phyloP scores from a whole-genome alignment of 139 green algal genomes.

The Asterochloris erici region DNA sequence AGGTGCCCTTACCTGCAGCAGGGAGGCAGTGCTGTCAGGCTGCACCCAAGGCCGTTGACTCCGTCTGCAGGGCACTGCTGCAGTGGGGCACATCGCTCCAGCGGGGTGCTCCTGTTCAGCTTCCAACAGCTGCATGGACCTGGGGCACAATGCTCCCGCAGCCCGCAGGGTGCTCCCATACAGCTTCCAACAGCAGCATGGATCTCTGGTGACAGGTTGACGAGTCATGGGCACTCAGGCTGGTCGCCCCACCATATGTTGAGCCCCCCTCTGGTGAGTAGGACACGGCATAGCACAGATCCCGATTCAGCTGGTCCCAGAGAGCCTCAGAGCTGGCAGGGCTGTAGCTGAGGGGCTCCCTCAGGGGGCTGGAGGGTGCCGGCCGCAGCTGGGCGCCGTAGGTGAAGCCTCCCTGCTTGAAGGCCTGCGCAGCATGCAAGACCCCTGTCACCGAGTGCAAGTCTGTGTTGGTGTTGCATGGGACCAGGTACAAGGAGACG shows the following conservation, averaged over 20 bases:
- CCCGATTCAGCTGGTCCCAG: not conserved
- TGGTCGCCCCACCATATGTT: not conserved
- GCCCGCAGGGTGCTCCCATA: not conserved
- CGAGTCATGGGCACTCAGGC: not conserved
- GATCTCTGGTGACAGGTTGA: not conserved
- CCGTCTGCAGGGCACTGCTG: too few species aligned
- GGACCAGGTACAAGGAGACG: too few species aligned
- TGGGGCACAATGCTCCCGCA: not conserved
- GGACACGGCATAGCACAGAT: constrained; percentile 33
- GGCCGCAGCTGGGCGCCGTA: too few species aligned
- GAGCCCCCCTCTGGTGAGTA: constrained; percentile 30
- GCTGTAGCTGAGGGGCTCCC: too few species aligned
- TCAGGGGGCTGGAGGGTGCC: too few species aligned
- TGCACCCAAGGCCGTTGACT: too few species aligned
- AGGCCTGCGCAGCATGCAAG: too few species aligned
- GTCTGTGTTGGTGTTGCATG: too few species aligned
- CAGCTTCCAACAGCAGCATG: not conserved
- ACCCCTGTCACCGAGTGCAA: too few species aligned
- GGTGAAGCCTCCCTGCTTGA: too few species aligned
- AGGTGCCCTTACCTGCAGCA: constrained; percentile 32
- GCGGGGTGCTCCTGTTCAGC: not conserved
- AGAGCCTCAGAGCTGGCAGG: not conserved
- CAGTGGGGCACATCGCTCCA: too few species aligned
- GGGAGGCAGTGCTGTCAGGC: too few species aligned
- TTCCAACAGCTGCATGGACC: not conserved